phyloP scores from a whole-genome alignment of 1,139 yeast species.

The Spencermartinsiella ligniputridi region DNA sequence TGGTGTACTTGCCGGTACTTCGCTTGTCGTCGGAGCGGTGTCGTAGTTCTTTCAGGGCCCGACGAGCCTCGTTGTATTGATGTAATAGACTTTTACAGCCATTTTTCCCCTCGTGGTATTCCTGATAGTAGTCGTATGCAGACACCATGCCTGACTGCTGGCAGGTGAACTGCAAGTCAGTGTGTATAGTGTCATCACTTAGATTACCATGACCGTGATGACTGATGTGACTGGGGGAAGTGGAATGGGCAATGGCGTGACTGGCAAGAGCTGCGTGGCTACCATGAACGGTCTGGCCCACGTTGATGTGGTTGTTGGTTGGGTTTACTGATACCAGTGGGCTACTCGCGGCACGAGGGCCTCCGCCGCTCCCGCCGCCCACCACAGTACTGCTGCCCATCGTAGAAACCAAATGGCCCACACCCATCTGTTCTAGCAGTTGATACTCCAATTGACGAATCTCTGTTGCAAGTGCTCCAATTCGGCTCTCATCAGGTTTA shows the following conservation, averaged over 20 bases:
- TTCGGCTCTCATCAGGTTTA: not conserved
- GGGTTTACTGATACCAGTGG: not conserved
- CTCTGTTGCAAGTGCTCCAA: not conserved
- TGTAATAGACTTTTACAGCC: not conserved
- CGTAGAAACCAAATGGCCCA: not conserved
- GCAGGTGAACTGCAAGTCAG: constrained; percentile 1
- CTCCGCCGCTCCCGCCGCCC: not conserved
- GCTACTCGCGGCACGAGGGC: not conserved
- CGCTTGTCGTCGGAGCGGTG: constrained; percentile 1
- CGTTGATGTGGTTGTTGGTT: not conserved
- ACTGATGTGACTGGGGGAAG: no score
- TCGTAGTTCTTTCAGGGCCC: not conserved
- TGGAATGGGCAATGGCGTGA: not conserved
- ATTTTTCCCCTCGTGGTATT: not conserved
- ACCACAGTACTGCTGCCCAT: not conserved
- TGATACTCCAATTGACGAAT: not conserved
- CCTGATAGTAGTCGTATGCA: not conserved
- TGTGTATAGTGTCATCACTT: not conserved
- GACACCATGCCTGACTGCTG: constrained; percentile 1
- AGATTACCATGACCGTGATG: not conserved
- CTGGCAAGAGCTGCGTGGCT: not conserved
- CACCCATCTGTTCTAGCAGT: not conserved
- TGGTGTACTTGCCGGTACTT: not conserved
- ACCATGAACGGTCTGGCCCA: not conserved
- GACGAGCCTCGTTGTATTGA: not conserved